Base-by-base conservation (phyloP, 192 early-diverging fungal species). In the Coemansia sp. region DNA sequence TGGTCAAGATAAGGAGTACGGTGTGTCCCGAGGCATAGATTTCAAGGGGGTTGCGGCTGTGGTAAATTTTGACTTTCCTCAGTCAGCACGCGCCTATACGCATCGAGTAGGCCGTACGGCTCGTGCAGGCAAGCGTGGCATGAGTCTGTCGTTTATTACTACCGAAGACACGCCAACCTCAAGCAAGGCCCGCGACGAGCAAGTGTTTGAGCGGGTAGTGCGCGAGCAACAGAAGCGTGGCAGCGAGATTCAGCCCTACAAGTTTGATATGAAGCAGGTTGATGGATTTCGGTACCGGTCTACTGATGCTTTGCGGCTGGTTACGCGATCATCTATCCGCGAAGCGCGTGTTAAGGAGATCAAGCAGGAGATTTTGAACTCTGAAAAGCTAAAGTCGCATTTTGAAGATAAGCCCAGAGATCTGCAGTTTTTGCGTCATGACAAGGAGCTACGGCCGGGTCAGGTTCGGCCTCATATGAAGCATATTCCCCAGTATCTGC, bases 41-140 rank as follows among this genome's bases (percentile, higher is more conserved):
- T 99, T 99, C 70, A 83, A 91, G 38, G 86, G 87, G 60, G 96
- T 97, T 1, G 81, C 86, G 4, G 84, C 91, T 6, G 96, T 99
- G 33, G 87, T 99, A 78, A 99, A 99, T 76, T 97, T 96, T 83
- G 96, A 99, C 62, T 88, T 99, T 61, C 96, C 96, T 36, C 72
- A 57, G 1, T 88, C 92, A 0, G 84, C 89, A 16, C 82, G 88
- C 45, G 80, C 93, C 6, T 99, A 97, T 63, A 89, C 86, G 52
- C 94, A 99, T 80, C 89, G 96, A 14, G 86, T 96, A 6, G 96
- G 96, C 8, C 84, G 96, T 45, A 99, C 96, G 0, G 96, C 93
- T 3, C 88, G 96, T 12, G 96, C 91, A 19, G 91, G 92, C 3
- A 82, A 87, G 43, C 83, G 84, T 48, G 96, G 96, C 16, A 94